Conservation (phyloP, 2,329 filamentous ascomycete species). For the Chalaropsis thielavioides region DNA sequence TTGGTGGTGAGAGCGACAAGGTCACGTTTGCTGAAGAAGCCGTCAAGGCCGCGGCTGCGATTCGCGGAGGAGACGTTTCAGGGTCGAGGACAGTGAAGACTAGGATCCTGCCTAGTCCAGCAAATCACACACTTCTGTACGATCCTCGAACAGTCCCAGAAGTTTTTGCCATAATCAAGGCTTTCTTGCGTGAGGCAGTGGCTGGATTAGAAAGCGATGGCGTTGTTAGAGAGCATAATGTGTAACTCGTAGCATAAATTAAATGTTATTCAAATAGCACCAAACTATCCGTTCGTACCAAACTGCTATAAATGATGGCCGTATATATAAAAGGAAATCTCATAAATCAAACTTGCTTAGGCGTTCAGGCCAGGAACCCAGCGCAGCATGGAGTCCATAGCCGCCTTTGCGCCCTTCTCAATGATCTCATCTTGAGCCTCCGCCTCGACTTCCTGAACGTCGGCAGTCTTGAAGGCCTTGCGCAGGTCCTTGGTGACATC, state of each 20-base stretch:
- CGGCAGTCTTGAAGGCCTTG: constrained; percentile 23
- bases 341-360: background rate
- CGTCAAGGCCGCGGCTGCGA: constrained; percentile 42
- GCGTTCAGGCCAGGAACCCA: constrained; percentile 12
- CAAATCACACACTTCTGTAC: constrained; percentile 74
- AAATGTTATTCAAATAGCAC: background rate
- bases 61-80: background rate
- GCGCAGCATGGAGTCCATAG: constrained; percentile 14
- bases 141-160: constrained; percentile 59
- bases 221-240: background rate
- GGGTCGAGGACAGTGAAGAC: constrained; percentile 46
- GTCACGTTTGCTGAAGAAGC: constrained; percentile 61
- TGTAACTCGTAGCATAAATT: background rate
- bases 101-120: constrained; percentile 57
- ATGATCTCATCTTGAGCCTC: constrained; percentile 3
- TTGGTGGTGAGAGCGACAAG: constrained; percentile 62
- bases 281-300: background rate
- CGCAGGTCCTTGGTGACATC: constrained; percentile 62
- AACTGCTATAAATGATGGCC: background rate
- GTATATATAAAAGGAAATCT: constrained; percentile 20
- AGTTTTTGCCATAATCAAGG: constrained; percentile 65
- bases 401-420: constrained; percentile 11
- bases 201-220: constrained; percentile 34
- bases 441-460: background rate
- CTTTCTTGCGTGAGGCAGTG: constrained; percentile 62